phyloP scores from a whole-genome alignment of 2,329 filamentous ascomycete species.

The Fusarium nanum region DNA sequence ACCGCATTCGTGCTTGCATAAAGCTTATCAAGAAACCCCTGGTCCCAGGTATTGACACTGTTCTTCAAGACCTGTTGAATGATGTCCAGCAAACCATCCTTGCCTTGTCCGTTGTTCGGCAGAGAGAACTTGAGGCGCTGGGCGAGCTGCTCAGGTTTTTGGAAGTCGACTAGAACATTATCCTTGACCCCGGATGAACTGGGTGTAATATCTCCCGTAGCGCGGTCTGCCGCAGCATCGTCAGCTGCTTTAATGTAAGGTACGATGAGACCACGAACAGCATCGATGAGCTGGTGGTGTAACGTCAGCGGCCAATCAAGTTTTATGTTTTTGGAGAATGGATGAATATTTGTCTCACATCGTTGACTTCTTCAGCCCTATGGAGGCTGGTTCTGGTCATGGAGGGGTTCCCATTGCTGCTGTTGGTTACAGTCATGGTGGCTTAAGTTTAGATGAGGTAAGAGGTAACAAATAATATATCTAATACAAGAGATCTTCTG shows the following conservation, averaged over 20 bases:
- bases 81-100: constrained; percentile 78
- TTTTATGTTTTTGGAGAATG: not conserved
- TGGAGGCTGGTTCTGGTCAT: constrained; percentile 40
- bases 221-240: constrained; percentile 65
- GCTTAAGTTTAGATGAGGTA: constrained; percentile 7
- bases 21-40: constrained; percentile 95
- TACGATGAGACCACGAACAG: constrained; percentile 74
- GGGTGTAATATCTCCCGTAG: constrained; percentile 61
- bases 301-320: constrained; percentile 41
- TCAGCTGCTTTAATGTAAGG: constrained; percentile 79
- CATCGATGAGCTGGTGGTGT: constrained; percentile 69
- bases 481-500: not conserved
- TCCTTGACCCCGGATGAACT: constrained; percentile 54
- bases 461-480: not conserved
- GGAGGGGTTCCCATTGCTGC: constrained; percentile 40
- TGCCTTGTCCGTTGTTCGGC: constrained; percentile 69
- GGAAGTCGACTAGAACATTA: constrained; percentile 73
- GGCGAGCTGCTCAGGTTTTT: constrained; percentile 67
- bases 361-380: constrained; percentile 50
- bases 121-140: constrained; percentile 69
- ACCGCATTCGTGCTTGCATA: constrained; percentile 91
- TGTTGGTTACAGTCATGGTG: constrained; percentile 45
- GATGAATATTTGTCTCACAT: constrained; percentile 42
- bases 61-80: constrained; percentile 80
- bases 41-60: constrained; percentile 98